A percentile compares a stretch with the other conserved stretches of the same genome.
Conservation (phyloP, 2,329 filamentous ascomycete species). For the Scopulariopsis brevicaulis region DNA sequence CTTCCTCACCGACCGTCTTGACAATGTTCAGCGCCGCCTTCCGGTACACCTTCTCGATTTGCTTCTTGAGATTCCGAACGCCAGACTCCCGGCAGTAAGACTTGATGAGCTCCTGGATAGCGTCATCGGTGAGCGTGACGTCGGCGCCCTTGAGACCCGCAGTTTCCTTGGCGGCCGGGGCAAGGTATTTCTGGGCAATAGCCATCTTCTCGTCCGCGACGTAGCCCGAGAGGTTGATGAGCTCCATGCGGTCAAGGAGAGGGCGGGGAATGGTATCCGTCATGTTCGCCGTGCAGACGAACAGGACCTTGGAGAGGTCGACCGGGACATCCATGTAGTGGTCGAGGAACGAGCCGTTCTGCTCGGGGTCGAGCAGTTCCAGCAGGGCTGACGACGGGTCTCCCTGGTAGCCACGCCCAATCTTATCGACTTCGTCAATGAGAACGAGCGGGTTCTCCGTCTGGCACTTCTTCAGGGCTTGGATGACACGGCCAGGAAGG, state of each 20-base stretch:
- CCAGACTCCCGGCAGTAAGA: constrained; percentile 96
- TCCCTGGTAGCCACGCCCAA: constrained; percentile 90
- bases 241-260: constrained; percentile 91
- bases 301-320: constrained; percentile 92
- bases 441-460: constrained; percentile 95
- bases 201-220: constrained; percentile 98
- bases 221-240: constrained; percentile 92
- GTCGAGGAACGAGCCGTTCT: constrained; percentile 94
- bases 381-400: constrained; percentile 91
- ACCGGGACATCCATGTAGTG: constrained; percentile 99
- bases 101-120: constrained; percentile 95
- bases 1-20: constrained; percentile 74
- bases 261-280: constrained; percentile 95
- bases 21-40: constrained; percentile 97
- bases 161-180: constrained; percentile 86
- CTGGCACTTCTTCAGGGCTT: constrained; percentile 97
- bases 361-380: constrained; percentile 89
- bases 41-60: constrained; percentile 97
- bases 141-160: constrained; percentile 85
- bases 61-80: constrained; percentile 96
- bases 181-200: constrained; percentile 87
- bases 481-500: constrained; percentile 90
- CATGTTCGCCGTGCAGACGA: constrained; percentile 98
- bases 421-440: constrained; percentile 98
- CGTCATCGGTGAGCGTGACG: constrained; percentile 74